These are phyloP conservation scores for Hypoxylon sp. DNA, from an alignment of 2,329 filamentous ascomycete genomes.

Conservation along the genomic window DNA sequence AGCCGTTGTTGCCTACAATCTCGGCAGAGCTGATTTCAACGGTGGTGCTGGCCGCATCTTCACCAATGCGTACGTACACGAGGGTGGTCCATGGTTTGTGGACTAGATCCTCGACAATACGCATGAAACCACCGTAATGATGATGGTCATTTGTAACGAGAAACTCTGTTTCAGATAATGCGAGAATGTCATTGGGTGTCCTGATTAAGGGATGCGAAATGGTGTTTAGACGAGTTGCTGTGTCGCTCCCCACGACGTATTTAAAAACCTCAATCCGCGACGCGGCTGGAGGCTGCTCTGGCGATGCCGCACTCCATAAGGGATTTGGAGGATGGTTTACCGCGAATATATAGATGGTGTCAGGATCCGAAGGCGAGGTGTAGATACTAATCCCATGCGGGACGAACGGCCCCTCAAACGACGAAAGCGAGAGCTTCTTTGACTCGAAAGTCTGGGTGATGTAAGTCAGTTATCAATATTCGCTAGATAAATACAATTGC, in stretches of 20 bases:
- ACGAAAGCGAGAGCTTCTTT: constrained; percentile 56
- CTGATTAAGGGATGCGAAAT: constrained; percentile 60
- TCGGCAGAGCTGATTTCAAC: constrained; percentile 54
- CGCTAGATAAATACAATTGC: too few species aligned
- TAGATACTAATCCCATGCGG: constrained; percentile 70
- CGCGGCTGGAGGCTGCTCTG: constrained; percentile 50
- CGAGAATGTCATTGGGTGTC: constrained; percentile 68
- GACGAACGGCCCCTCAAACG: constrained; percentile 60
- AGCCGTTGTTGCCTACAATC: constrained; percentile 65
- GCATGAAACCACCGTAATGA: constrained; percentile 58
- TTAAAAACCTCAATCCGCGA: constrained; percentile 68
- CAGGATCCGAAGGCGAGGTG: constrained; percentile 51
- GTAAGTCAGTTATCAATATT: neutral
- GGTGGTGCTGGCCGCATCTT: constrained; percentile 49
- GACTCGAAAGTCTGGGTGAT: constrained; percentile 54
- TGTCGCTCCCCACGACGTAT: constrained; percentile 55
- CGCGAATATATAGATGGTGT: constrained; percentile 65
- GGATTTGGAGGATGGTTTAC: constrained; percentile 67
- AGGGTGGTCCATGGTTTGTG: constrained; percentile 57
- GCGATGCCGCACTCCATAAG: constrained; percentile 43
- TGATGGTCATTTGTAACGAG: constrained; percentile 69
- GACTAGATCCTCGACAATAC: constrained; percentile 56
- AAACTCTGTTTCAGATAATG: constrained; percentile 56
- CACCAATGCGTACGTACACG: constrained; percentile 55
- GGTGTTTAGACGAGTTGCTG: constrained; percentile 58